phyloP scores from a whole-genome alignment of 352 stramenopile genomes.

The Globisporangium spinosum region DNA sequence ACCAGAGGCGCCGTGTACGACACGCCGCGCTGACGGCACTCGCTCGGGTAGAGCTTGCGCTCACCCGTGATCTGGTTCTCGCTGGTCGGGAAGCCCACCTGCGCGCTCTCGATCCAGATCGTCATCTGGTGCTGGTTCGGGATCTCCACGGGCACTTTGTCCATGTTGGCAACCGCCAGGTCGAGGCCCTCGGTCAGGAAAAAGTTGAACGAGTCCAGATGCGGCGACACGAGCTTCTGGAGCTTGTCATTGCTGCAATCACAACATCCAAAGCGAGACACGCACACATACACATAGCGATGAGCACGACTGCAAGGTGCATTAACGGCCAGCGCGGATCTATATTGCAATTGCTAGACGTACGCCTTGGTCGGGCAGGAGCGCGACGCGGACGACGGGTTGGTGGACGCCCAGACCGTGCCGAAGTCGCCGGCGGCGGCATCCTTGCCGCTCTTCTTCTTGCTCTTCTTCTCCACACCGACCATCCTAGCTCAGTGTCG shows the following conservation, averaged over 20 bases:
- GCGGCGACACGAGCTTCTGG: slow-evolving; percentile 91
- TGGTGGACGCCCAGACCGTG: slow-evolving; percentile 76
- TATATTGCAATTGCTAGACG: slow-evolving; percentile 7
- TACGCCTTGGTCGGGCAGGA: slow-evolving; percentile 71
- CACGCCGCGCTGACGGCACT: slow-evolving; percentile 95
- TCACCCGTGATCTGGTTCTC: slow-evolving; percentile 84
- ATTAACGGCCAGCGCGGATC: not conserved
- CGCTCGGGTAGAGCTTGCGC: slow-evolving; percentile 87
- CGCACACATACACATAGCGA: not conserved
- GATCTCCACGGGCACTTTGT: slow-evolving; percentile 88
- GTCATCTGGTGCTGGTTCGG: slow-evolving; percentile 80
- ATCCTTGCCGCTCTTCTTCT: slow-evolving; percentile 41
- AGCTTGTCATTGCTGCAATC: slow-evolving; percentile 70
- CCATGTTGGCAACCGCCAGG: slow-evolving; percentile 91
- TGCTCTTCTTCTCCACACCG: slow-evolving; percentile 47
- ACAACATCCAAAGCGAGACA: not conserved
- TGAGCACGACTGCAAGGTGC: not conserved
- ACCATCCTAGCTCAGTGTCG: slow-evolving; percentile 3
- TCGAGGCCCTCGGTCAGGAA: slow-evolving; percentile 94
- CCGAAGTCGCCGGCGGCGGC: slow-evolving; percentile 28
- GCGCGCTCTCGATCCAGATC: slow-evolving; percentile 93
- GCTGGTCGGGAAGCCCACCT: slow-evolving; percentile 86
- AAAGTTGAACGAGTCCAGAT: slow-evolving; percentile 98
- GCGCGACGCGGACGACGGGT: slow-evolving; percentile 71
- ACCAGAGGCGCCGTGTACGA: slow-evolving; percentile 95